A percentile compares a stretch with the other conserved stretches of the same genome.
Evolutionary conservation across 1,284 basidiomycete species (phyloP).

Genomic region (Chalciporus sp.): DNA sequence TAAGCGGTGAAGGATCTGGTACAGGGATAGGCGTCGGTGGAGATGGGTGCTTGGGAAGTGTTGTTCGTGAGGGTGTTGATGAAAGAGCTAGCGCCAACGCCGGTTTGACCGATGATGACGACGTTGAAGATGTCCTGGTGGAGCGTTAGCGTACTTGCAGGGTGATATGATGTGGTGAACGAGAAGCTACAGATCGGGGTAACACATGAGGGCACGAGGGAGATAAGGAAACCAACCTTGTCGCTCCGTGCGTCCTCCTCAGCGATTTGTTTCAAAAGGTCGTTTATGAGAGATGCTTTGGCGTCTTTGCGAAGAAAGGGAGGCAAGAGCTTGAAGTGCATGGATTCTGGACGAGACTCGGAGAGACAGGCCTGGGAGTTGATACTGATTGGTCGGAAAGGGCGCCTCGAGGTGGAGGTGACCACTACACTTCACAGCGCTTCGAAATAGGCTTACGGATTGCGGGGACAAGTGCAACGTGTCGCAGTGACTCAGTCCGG

Average conservation of each 20-base stretch:
- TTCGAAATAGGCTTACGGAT: not conserved
- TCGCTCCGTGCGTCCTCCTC: slow-evolving; percentile 24
- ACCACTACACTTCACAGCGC: no score
- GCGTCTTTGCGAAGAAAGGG: slow-evolving; percentile 32
- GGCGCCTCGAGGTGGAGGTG: not conserved
- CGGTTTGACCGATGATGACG: slow-evolving; percentile 34
- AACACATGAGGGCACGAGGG: not conserved
- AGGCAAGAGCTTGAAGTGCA: slow-evolving; percentile 25
- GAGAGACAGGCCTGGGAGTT: not conserved
- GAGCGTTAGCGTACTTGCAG: slow-evolving; percentile 1
- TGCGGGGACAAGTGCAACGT: no score
- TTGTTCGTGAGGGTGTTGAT: slow-evolving; percentile 28
- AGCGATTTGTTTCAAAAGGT: slow-evolving; percentile 27
- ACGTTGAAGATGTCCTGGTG: slow-evolving; percentile 32
- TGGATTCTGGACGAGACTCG: not conserved
- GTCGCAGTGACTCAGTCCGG: not conserved
- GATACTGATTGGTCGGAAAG: not conserved
- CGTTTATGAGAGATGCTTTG: slow-evolving; percentile 23
- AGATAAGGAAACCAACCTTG: slow-evolving; percentile 20
- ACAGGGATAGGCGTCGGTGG: slow-evolving; percentile 32
- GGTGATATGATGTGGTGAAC: not conserved
- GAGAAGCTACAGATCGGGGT: not conserved
- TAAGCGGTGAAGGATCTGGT: slow-evolving; percentile 32
- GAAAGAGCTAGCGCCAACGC: slow-evolving; percentile 30
- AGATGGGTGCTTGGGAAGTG: slow-evolving; percentile 19